Base-by-base conservation (phyloP, 31 red algal genomes). In the Asparagopsis taxiformis region DNA sequence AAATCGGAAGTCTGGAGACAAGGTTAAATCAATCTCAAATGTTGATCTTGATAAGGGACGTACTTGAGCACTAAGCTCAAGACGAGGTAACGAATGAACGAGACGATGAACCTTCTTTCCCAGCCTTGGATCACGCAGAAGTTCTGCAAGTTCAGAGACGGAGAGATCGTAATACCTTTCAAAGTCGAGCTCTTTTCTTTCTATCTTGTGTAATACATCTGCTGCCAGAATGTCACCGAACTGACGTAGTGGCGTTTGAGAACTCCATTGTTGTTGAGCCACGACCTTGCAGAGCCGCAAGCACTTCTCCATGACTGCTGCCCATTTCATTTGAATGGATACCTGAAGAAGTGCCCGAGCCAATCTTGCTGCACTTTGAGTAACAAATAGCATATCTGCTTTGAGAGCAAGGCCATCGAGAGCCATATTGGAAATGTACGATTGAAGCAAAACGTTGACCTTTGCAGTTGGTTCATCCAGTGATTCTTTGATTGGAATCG, bases 401-500 rank as follows among this genome's bases (percentile, higher is more conserved):
- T 59, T 67, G 2, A 99, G 63, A 60, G 91, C 88, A 23, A 99
- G 73, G 19, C 87, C 78, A 38, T 79, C 87, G 67, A 95, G 68
- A 56, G 64, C 43, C 26, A 84, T 56, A n/a, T 62, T 90, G 13
- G 96, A 99, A 43, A 99, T 79, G 65, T 75, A 92, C 5, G 88
- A 46, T 69, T 99, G 96, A n/a, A 99, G 68, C 10, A 99, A 75
- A 43, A 95, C 68, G 56, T 79, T 89, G 20, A 93, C 91, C 84
- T 99, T 99, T 17, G 82, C 96, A n/a, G 87, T 68, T 25, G 76
- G 74, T 61, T 82, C 85, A 50, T 88, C 82, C 0, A 93, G 75
- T 35, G 68, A 49, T 60, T 85, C 94, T 54, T 85, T 85, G 51
- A 99, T 68, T 31, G 91, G 92, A 39, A 99, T 83, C 15, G 77